Base-by-base conservation (phyloP, 768 basidiomycete genomes). In the Pleurotus platypus region DNA sequence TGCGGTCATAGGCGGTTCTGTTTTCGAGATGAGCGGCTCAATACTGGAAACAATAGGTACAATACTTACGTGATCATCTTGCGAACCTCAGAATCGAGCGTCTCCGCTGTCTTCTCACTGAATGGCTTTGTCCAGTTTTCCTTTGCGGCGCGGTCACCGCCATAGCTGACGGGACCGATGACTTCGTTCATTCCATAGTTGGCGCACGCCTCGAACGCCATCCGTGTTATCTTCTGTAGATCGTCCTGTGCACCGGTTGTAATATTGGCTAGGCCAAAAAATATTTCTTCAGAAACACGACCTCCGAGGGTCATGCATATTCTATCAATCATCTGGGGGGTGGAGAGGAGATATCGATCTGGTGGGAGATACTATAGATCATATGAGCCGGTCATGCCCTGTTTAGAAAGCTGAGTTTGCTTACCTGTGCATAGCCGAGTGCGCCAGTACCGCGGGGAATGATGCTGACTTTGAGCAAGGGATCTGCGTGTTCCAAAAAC, bases 301-400 rank as follows among this genome's bases (percentile, higher is more conserved):
- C 97, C 97, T 57, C 97, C 97, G 20, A 99, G 82, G 0, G 97
- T 98, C 93, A 98, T 98, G 72, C 94, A 95, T 76, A 99, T 98
- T 55, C 94, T 83, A 70, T 99, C 96, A 26, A 82, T 68, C 82
- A 99, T 89, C 71, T 98, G 95, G 46, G 94, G 93, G 0, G 92
- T 94, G 5, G 95, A 93, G 60, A 96, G 85, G 18, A 99, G 85
- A 77, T 96, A 98, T 46, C 93, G 90, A 65, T 99, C 96, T 37
- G 94, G 90, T 55, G 94, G 95, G 4, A 98, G 81, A 72, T 98
- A 98, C 89, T 94, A 61, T 6, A 61, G 39, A 35, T 35, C 30
- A 35, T 35, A 35, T 35, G 30, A 35, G 30, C 11, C 12, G 30
- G 30, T 35, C 30, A 35, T 35, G 30, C 30, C 30, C 8, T 8